Percentiles rank a stretch among this genome's conserved stretches.
These are phyloP conservation scores for Sisymbrium altissimum DNA, from an alignment of 345 rosid species.

Conservation along the genomic window DNA sequence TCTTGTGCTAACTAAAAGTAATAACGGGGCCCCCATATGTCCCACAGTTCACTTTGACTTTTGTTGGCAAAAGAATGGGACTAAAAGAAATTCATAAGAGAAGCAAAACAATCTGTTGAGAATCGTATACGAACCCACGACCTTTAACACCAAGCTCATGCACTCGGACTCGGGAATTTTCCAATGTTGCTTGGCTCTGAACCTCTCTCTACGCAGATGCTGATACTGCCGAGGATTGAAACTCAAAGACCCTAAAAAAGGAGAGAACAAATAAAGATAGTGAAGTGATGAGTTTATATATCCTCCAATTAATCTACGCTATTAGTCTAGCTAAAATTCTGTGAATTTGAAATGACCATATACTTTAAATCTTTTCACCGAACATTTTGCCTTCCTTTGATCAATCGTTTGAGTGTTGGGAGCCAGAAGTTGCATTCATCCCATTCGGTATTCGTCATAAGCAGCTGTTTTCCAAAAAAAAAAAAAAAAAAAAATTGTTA, in stretches of 20 bases:
- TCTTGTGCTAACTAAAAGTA: neutral
- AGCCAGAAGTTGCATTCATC: neutral
- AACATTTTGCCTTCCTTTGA: neutral
- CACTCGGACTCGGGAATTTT: slow-evolving; percentile 1
- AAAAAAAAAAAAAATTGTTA: no score
- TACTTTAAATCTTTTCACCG: neutral
- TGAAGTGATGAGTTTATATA: neutral
- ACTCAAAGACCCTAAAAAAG: no score
- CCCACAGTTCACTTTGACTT: neutral
- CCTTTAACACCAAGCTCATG: neutral
- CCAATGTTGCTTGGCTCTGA: neutral
- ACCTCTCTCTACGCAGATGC: neutral
- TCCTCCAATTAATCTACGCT: no score
- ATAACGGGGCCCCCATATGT: neutral
- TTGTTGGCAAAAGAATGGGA: neutral
- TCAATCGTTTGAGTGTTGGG: neutral
- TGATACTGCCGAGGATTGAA: neutral
- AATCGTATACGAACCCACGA: neutral
- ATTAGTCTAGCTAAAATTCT: neutral
- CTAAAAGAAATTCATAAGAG: neutral
- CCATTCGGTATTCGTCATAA: neutral
- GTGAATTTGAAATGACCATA: neutral
- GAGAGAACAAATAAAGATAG: no score
- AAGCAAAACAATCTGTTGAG: neutral
- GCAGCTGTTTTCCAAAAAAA: neutral